Base-by-base conservation (phyloP, 768 basidiomycete species). In the Sporobolomyces roseus region DNA sequence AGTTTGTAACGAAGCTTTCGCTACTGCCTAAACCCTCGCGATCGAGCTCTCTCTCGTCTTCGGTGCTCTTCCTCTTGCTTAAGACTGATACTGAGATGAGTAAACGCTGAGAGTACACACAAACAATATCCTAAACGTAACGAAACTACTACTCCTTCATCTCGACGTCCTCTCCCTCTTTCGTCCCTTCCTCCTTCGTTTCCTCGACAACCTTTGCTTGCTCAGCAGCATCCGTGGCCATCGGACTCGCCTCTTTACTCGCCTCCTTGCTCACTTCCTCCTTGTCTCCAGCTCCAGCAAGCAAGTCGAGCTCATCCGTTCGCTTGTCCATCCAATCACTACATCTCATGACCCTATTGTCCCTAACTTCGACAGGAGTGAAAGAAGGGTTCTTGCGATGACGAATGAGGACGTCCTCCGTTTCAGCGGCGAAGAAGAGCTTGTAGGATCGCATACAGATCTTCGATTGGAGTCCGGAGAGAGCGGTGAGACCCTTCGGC, bases 381-480 rank as follows among this genome's bases (percentile, higher is more conserved):
- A 45, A 43, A 23, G 49, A 0, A 17, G 60, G 10, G 4, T 35
- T 30, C n/a, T 48, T 27, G 3, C 49, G 49, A 36, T 62, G 54
- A 23, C 71, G 66, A 43, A 66, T 60, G 61, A 74, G 70, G 61
- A 72, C 66, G 71, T 80, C 80, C 60, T 79, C 79, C 5, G 77
- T 86, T 30, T 81, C 76, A 3, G 88, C 81, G 9, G 88, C 88
- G 77, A 86, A 91, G 81, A 93, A 92, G 19, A 91, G 78, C 38
- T 87, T 83, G 77, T 91, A 91, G 13, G 77, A 77, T 4, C 79
- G 75, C 41, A 91, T 83, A 78, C 93, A 94, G 64, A 96, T 84
- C 70, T 88, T 88, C 77, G 90, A 89, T 78, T 91, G 89, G 23
- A 93, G 82, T 4, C 83, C 83, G 36, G 87, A 74, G 25, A 33